These are phyloP conservation scores for Aspergillus awamori DNA, from an alignment of 2,329 filamentous ascomycete species.

Conservation along the genomic window DNA sequence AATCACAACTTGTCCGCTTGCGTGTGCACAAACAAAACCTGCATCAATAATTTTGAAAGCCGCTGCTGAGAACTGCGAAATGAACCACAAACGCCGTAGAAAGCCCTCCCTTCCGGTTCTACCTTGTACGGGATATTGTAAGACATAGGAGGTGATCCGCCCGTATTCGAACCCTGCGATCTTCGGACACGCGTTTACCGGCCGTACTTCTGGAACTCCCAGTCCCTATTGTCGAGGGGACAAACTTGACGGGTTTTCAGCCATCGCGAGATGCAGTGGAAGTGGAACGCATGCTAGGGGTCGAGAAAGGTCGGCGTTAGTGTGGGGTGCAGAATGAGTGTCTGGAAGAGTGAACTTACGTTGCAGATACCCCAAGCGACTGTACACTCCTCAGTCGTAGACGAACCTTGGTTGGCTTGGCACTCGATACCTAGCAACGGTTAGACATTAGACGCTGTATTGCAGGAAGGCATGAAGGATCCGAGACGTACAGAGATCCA, in stretches of 20 bases:
- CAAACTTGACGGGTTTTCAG: conserved; percentile 99
- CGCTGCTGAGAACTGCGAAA: conserved; percentile 6
- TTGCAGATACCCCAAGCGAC: conserved; percentile 99
- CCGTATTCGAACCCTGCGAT: neutral
- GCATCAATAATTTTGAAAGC: conserved; percentile 1
- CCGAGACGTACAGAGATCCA: conserved; percentile 81
- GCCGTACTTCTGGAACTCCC: conserved; percentile 99
- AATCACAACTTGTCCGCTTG: conserved; percentile 18
- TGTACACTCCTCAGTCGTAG: conserved; percentile 96
- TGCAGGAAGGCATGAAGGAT: neutral
- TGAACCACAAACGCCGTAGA: conserved; percentile 21
- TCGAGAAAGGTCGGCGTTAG: conserved; percentile 14
- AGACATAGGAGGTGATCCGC: neutral
- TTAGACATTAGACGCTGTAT: conserved; percentile 22
- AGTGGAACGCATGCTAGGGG: conserved; percentile 92
- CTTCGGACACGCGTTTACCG: conserved; percentile 49
- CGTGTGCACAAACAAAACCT: conserved; percentile 14
- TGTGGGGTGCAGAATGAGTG: conserved; percentile 2
- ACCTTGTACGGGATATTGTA: neutral
- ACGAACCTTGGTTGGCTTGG: conserved; percentile 96
- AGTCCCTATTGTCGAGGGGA: conserved; percentile 95
- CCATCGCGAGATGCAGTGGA: conserved; percentile 99
- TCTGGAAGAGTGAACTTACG: conserved; percentile 59
- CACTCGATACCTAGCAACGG: conserved; percentile 81
- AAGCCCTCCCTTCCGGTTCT: conserved; percentile 5